Percentiles rank a stretch among this genome's conserved stretches.
Conservation (phyloP, 2,329 filamentous ascomycete genomes). For the Penicillium sp. region DNA sequence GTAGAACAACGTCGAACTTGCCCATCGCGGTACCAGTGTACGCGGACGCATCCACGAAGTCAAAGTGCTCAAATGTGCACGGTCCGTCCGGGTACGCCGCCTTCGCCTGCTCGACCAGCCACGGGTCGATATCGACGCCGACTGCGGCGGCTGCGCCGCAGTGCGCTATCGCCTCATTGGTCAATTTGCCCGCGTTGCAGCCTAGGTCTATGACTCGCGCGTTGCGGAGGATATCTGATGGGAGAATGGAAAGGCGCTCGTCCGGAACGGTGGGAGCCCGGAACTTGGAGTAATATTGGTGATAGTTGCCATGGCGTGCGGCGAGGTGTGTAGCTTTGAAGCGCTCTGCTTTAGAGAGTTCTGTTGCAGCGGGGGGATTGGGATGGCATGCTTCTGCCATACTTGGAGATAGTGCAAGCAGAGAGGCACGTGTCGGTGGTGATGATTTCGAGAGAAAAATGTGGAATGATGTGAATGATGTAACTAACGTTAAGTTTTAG, state of each 20-base stretch:
- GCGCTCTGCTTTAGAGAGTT: conserved; percentile 26
- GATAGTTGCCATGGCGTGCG: conserved; percentile 27
- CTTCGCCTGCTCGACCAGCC: conserved; percentile 26
- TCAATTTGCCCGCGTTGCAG: conserved; percentile 28
- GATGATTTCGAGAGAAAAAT: conserved; percentile 5
- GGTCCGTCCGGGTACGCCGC: conserved; percentile 24
- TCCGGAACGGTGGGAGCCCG: conserved; percentile 24
- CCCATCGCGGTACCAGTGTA: conserved; percentile 24
- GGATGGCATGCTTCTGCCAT: conserved; percentile 20
- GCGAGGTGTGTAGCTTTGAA: conserved; percentile 28
- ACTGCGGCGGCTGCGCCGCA: conserved; percentile 23
- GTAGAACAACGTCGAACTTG: conserved; percentile 25
- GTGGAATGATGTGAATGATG: conserved; percentile 8
- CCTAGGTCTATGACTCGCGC: conserved; percentile 27
- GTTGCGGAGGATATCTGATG: conserved; percentile 23
- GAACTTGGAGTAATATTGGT: conserved; percentile 28
- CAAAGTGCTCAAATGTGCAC: conserved; percentile 27
- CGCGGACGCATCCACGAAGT: conserved; percentile 23
- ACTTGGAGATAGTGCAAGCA: conserved; percentile 11
- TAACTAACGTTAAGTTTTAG: conserved; percentile 2
- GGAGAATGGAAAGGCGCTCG: conserved; percentile 26
- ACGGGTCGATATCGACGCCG: conserved; percentile 27
- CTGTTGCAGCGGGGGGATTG: conserved; percentile 11
- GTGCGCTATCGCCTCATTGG: conserved; percentile 22
- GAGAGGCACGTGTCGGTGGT: conserved; percentile 6